These are phyloP conservation scores for Xylaria grammica DNA, from an alignment of 495 filamentous ascomycete genomes.

Conservation along the genomic window DNA sequence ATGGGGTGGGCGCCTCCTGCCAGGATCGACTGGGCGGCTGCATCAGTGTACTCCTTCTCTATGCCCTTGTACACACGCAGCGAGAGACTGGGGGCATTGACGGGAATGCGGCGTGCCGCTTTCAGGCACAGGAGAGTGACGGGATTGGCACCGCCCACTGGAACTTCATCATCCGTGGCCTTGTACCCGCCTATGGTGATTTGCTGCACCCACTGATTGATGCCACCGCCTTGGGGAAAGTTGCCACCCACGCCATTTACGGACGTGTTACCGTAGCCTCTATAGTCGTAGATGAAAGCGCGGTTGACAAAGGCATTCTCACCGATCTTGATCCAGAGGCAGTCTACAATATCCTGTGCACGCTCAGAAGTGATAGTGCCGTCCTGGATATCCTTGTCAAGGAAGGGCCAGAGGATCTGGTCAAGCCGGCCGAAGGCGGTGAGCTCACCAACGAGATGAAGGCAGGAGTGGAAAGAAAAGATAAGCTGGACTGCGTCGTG, in stretches of 20 bases:
- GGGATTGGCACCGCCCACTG: conserved; percentile 18
- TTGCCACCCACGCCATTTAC: conserved; percentile 16
- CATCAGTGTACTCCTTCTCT: conserved; percentile 6
- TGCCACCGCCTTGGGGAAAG: conserved; percentile 22
- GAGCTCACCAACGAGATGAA: conserved; percentile 23
- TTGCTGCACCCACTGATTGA: conserved; percentile 25
- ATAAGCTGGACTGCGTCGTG: conserved; percentile 23
- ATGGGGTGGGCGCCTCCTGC: conserved; percentile 17
- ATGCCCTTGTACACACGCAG: conserved; percentile 20
- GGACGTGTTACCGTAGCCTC: conserved; percentile 16
- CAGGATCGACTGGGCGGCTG: conserved; percentile 14
- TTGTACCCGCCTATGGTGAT: conserved; percentile 21
- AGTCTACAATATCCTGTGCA: conserved; percentile 21
- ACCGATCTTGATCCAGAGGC: conserved; percentile 26
- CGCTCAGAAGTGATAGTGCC: neutral
- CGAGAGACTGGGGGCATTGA: conserved; percentile 22
- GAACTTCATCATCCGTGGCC: conserved; percentile 8
- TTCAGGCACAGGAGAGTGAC: conserved; percentile 20
- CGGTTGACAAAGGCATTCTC: conserved; percentile 27
- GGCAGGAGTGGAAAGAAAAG: conserved; percentile 17
- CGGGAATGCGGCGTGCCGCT: conserved; percentile 15
- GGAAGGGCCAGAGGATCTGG: conserved; percentile 23
- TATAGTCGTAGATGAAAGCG: conserved; percentile 23
- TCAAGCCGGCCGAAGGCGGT: conserved; percentile 22
- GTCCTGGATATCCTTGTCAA: conserved; percentile 3